Percentiles rank a stretch among this genome's conserved stretches.
These are phyloP conservation scores for Suhomyces choctaworum DNA, from an alignment of 1,139 yeast species.

Conservation along the genomic window DNA sequence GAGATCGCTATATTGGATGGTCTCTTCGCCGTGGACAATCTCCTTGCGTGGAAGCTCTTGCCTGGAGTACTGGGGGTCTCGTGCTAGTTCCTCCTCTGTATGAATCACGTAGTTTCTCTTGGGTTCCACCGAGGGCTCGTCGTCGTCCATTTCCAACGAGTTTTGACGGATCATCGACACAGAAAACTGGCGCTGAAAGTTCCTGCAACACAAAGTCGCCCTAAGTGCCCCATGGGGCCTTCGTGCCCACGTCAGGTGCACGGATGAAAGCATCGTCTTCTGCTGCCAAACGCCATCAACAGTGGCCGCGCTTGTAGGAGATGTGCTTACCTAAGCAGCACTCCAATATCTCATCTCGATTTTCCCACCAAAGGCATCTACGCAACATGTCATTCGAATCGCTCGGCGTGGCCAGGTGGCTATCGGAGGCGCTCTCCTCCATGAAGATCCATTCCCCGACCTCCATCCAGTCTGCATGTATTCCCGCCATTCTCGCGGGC, in stretches of 20 bases:
- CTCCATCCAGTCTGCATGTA: slow-evolving; percentile 82
- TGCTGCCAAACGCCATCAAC: no score
- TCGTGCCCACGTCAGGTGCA: neutral
- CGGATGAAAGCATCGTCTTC: slow-evolving; percentile 3
- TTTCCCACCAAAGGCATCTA: neutral
- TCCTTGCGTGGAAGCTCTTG: slow-evolving; percentile 1
- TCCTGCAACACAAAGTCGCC: no score
- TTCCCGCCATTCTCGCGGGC: slow-evolving; percentile 80
- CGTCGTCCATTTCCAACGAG: slow-evolving; percentile 5
- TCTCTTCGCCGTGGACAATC: slow-evolving; percentile 5
- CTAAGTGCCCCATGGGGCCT: neutral
- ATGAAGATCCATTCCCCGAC: slow-evolving; percentile 87
- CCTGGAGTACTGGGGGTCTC: slow-evolving; percentile 3
- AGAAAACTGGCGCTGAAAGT: slow-evolving; percentile 2
- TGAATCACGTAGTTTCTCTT: slow-evolving; percentile 10
- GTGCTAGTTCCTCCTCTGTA: slow-evolving; percentile 5
- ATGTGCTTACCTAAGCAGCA: no score
- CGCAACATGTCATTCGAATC: slow-evolving; percentile 49
- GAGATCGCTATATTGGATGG: slow-evolving; percentile 21
- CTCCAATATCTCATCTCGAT: slow-evolving; percentile 8
- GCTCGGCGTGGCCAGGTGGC: slow-evolving; percentile 85
- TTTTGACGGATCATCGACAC: neutral
- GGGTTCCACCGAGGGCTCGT: neutral
- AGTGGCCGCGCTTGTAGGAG: no score
- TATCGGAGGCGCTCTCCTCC: slow-evolving; percentile 72